Percentiles rank a stretch among this genome's conserved stretches.
These are phyloP conservation scores for Candida maris DNA, from an alignment of 805 yeast genomes.

Conservation along the genomic window DNA sequence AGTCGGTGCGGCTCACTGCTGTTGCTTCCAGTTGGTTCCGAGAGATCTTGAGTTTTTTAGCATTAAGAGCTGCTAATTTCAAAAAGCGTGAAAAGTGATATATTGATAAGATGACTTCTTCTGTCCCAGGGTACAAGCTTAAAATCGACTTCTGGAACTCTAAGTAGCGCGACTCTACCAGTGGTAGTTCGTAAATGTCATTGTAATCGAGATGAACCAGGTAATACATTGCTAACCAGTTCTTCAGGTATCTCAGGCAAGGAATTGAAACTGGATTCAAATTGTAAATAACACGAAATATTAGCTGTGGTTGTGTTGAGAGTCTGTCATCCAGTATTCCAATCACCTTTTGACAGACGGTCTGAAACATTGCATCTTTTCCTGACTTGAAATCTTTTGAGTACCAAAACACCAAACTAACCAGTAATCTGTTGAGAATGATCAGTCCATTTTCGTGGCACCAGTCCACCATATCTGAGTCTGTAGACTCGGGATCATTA, in stretches of 20 bases:
- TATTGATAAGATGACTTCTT: constrained; percentile 5
- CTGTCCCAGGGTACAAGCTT: constrained; percentile 2
- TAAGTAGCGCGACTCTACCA: not conserved
- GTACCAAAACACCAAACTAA: constrained; percentile 10
- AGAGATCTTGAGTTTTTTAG: not conserved
- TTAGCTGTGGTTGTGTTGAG: constrained; percentile 5
- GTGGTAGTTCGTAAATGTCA: constrained; percentile 10
- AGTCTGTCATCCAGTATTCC: constrained; percentile 4
- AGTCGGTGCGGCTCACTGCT: constrained; percentile 3
- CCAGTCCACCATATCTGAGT: constrained; percentile 1
- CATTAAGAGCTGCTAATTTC: constrained; percentile 4
- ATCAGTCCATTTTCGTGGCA: constrained; percentile 8
- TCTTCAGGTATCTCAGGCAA: constrained; percentile 11
- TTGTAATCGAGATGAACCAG: constrained; percentile 10
- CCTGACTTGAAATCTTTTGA: not conserved
- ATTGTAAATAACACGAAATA: constrained; percentile 15
- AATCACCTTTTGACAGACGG: constrained; percentile 4
- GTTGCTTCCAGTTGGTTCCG: not conserved
- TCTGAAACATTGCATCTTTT: not conserved
- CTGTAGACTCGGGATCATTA: constrained; percentile 12
- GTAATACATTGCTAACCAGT: constrained; percentile 15
- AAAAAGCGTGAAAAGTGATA: constrained; percentile 12
- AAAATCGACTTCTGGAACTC: constrained; percentile 1
- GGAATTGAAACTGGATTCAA: constrained; percentile 12
- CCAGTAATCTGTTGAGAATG: constrained; percentile 11